Evolutionary conservation across 768 basidiomycete species (phyloP), one percentile per base, ranked within the genome.

Genomic region (Trametes villosa): DNA sequence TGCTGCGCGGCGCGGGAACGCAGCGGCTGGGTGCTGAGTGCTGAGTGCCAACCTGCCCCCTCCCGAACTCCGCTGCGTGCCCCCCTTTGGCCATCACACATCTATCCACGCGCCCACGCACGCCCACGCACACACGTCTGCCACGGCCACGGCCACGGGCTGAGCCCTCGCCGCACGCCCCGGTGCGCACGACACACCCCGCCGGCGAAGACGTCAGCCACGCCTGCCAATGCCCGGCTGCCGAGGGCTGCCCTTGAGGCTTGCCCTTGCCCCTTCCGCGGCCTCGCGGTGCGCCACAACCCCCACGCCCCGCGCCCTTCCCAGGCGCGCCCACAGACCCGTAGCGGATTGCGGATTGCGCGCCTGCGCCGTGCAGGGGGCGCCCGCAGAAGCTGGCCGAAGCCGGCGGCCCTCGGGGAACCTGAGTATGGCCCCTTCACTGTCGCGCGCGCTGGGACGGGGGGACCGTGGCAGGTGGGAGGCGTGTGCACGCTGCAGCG

Each of bases 81-180:
- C 13, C 27, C 47, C 45, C 36, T 57, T 31, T 27, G 46, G 27
- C 12, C 47, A 36, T 57, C 56, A 54, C 42, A 45, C 30, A 12
- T 44, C 40, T 45, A 49, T 57, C 38, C 47, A 41, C 38, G 42
- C 38, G 46, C 56, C 47, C 47, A 49, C 47, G 38, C 47, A 41
- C 29, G 29, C 38, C 34, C 36, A 57, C 46, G 48, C 27, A 31
- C n/a, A n/a, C n/a, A n/a, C n/a, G n/a, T n/a, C n/a, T n/a, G 18
- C 9, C 47, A 31, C 29, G n/a, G 26, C 22, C 53, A n/a, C n/a
- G n/a, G 22, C 44, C 30, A 31, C 56, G 29, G 33, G 38, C 36
- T 57, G 56, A 57, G 56, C 56, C n/a, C 47, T 17, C 47, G 45
- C 48, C 56, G 31, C 56, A 48, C 34, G 15, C n/a, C 5, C 34